Evolutionary conservation across 352 stramenopile genomes (phyloP), one percentile per base, ranked within the genome.

Genomic region (Globisporangium uncinulatum): DNA sequence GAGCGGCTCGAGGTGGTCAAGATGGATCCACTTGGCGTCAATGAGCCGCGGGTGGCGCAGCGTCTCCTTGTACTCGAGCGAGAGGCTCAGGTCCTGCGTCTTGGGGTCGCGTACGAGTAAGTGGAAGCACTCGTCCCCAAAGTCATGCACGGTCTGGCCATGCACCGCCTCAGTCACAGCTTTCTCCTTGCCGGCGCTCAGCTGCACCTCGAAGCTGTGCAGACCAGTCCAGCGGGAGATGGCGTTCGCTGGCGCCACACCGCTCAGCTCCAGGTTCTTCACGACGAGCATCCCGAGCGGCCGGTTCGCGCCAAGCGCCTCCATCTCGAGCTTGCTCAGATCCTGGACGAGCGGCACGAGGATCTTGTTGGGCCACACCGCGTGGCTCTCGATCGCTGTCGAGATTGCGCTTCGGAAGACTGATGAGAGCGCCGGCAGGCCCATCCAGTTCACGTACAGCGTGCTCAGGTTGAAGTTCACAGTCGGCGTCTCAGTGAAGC

Each of bases 401-500:
- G 65, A 61, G 54, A 79, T 76, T 34, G 67, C 67, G 8, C 66
- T 71, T 15, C 67, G 70, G 51, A 79, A 73, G 51, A 70, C 59
- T 20, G 70, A 74, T 53, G 70, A 79, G 24, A 79, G 62, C 20
- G 70, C 70, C 0, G 70, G 70, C 21, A 79, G 53, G 20, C 73
- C 70, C 70, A 79, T 79, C 41, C 73, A 58, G 56, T 76, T 79
- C 14, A 79, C 56, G 32, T 74, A 62, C 13, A 79, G 41, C 31
- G 68, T 72, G 56, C 71, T 74, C 15, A 79, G 53, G 24, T 79
- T 67, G 46, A 79, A 79, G 51, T 74, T 71, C 47, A 79, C 71
- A 6, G 70, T 76, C 5, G 70, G 70, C 14, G 67, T 71, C 56
- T 79, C 70, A 2, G 65, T 76, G 57, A 79, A 79, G 50, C 70